Conservation (phyloP, 1,284 basidiomycete genomes). For the Sparassis latifolia region DNA sequence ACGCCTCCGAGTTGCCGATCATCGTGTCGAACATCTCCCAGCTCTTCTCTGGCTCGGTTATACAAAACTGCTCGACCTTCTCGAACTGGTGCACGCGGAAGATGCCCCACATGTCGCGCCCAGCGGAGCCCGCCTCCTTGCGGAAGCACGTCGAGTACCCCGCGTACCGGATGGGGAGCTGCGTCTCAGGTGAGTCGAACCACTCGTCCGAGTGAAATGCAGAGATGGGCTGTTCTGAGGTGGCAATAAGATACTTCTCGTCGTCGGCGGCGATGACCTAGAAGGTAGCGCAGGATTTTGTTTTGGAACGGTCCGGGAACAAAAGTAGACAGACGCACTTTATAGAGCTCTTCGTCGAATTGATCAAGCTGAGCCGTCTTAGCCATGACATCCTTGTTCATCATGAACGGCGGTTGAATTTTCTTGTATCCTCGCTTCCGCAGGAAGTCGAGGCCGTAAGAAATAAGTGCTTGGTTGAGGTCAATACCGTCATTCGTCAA, state of each 20-base stretch:
- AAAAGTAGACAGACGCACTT: conserved; percentile 39
- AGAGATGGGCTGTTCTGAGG: conserved; percentile 97
- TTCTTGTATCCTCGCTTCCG: conserved; percentile 84
- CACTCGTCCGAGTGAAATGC: conserved; percentile 94
- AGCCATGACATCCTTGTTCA: conserved; percentile 96
- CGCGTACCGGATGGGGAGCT: conserved; percentile 85
- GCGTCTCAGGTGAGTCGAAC: conserved; percentile 89
- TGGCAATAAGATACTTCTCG: conserved; percentile 98
- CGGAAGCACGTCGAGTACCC: conserved; percentile 97
- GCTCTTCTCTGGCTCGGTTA: conserved; percentile 91
- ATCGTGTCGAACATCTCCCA: conserved; percentile 93
- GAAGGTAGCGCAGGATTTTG: neutral
- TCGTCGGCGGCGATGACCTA: conserved; percentile 87
- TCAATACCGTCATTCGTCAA: conserved; percentile 94
- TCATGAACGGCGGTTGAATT: conserved; percentile 96
- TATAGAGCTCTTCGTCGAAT: conserved; percentile 98
- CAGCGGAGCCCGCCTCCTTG: conserved; percentile 96
- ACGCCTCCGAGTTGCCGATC: conserved; percentile 85
- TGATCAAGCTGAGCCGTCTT: conserved; percentile 97
- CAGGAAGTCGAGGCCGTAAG: conserved; percentile 93
- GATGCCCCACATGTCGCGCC: conserved; percentile 98
- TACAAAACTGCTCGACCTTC: conserved; percentile 96
- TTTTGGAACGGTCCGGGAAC: neutral
- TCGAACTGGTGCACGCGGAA: conserved; percentile 99
- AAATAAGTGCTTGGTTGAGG: conserved; percentile 94